These are phyloP conservation scores for Myriangium duriaei DNA, from an alignment of 2,329 filamentous ascomycete genomes.

Conservation along the genomic window DNA sequence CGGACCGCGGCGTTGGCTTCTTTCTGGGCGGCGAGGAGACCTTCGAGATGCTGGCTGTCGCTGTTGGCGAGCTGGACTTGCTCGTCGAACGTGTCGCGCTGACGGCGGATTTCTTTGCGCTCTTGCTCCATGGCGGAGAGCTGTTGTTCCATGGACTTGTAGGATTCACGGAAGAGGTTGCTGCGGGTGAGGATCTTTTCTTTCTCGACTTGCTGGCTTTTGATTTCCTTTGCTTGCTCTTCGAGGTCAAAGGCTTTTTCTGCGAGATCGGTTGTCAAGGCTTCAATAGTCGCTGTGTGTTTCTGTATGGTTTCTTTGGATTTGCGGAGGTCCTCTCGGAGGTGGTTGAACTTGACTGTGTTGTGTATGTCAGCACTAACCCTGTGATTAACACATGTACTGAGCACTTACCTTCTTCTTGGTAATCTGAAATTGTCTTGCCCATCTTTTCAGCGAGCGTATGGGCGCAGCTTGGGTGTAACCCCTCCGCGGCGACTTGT, in stretches of 20 bases:
- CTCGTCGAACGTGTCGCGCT: not conserved
- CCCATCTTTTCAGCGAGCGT: slow-evolving; percentile 1
- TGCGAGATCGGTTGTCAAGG: not conserved
- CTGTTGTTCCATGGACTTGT: not conserved
- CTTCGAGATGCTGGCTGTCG: too few species aligned
- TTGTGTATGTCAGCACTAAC: not conserved
- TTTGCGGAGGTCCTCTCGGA: not conserved
- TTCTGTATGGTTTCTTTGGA: slow-evolving; percentile 1
- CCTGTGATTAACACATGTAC: not conserved
- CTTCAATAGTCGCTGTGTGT: not conserved
- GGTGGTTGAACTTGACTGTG: not conserved
- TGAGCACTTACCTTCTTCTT: slow-evolving; percentile 1
- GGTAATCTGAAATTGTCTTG: not conserved
- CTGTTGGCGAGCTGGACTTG: not conserved
- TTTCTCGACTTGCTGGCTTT: not conserved
- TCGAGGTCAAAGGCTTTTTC: not conserved
- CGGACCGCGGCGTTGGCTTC: too few species aligned
- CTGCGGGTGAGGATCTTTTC: not conserved
- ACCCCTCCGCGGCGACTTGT: not conserved
- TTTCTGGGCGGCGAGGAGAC: too few species aligned
- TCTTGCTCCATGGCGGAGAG: not conserved
- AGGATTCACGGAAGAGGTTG: not conserved
- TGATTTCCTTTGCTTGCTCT: slow-evolving; percentile 5
- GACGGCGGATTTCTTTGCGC: not conserved
- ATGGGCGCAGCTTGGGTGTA: not conserved